Conservation (phyloP, 768 basidiomycete genomes). For the Leccinum arenicola region DNA sequence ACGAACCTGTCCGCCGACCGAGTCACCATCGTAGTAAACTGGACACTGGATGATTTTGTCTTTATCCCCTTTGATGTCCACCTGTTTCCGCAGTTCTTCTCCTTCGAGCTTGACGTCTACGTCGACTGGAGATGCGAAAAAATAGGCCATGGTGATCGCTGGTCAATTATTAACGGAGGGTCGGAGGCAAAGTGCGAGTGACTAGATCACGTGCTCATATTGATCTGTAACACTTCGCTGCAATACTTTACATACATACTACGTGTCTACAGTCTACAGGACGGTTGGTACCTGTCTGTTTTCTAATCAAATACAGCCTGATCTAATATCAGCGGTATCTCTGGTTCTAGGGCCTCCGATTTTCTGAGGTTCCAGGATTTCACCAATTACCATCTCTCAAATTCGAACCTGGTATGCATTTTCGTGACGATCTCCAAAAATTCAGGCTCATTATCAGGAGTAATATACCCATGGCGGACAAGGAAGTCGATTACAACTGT, state of each 20-base stretch:
- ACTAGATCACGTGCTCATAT: conserved; percentile 11
- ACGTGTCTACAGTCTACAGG: neutral
- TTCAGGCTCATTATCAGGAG: conserved; percentile 83
- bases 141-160: conserved; percentile 59
- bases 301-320: neutral
- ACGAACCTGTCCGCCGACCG: conserved; percentile 80
- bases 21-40: conserved; percentile 95
- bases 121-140: conserved; percentile 90
- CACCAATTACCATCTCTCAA: conserved; percentile 45
- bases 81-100: conserved; percentile 84
- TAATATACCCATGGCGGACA: conserved; percentile 81
- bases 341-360: neutral
- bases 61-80: conserved; percentile 89
- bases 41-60: conserved; percentile 83
- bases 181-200: no score
- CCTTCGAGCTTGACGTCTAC: conserved; percentile 85
- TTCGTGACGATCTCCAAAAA: conserved; percentile 75
- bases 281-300: neutral
- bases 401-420: conserved; percentile 70
- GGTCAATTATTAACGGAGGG: conserved; percentile 1
- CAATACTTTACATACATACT: no score
- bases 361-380: neutral
- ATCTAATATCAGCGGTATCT: no score
- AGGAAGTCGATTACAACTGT: conserved; percentile 87
- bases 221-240: neutral